Conservation (phyloP, 129 eudicot genomes). For the Centrapalus pauciflorus region DNA sequence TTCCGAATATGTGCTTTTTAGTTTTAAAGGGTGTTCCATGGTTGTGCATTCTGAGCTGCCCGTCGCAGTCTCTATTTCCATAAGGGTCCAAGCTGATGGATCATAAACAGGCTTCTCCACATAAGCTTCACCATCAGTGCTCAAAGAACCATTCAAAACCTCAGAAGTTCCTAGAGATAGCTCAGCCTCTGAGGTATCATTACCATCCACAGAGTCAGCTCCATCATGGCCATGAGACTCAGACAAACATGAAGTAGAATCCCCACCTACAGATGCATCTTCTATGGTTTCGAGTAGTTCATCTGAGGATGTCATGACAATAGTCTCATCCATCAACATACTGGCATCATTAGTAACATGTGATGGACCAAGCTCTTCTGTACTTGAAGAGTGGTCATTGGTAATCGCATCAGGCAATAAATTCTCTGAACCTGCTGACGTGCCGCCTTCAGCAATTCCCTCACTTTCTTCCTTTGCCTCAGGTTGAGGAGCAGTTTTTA, state of each 20-base stretch:
- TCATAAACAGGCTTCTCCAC: slow-evolving; percentile 34
- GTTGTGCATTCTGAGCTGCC: slow-evolving; percentile 65
- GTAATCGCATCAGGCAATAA: slow-evolving; percentile 10
- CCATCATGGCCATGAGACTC: slow-evolving; percentile 33
- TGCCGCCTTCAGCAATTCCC: slow-evolving; percentile 18
- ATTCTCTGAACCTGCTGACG: slow-evolving; percentile 4
- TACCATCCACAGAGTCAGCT: slow-evolving; percentile 18
- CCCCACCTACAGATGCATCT: slow-evolving; percentile 38
- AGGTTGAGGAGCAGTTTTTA: neutral
- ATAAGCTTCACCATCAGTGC: slow-evolving; percentile 16
- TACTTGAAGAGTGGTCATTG: slow-evolving; percentile 16
- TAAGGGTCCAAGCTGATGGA: slow-evolving; percentile 83
- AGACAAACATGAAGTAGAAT: slow-evolving; percentile 40
- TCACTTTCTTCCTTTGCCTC: slow-evolving; percentile 3
- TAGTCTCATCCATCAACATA: slow-evolving; percentile 13
- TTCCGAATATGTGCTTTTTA: slow-evolving; percentile 78
- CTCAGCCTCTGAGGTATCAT: slow-evolving; percentile 11
- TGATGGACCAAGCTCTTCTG: neutral
- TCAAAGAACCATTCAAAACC: slow-evolving; percentile 21
- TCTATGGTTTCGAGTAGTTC: slow-evolving; percentile 30
- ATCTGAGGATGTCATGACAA: slow-evolving; percentile 19
- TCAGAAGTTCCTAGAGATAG: slow-evolving; percentile 4
- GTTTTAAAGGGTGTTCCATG: slow-evolving; percentile 55
- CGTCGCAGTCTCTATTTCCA: slow-evolving; percentile 77
- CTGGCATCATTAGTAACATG: neutral